Percentiles rank a stretch among this genome's conserved stretches.
These are phyloP conservation scores for Avena sativa DNA, from an alignment of 176 grass and related monocot species.

Conservation along the genomic window DNA sequence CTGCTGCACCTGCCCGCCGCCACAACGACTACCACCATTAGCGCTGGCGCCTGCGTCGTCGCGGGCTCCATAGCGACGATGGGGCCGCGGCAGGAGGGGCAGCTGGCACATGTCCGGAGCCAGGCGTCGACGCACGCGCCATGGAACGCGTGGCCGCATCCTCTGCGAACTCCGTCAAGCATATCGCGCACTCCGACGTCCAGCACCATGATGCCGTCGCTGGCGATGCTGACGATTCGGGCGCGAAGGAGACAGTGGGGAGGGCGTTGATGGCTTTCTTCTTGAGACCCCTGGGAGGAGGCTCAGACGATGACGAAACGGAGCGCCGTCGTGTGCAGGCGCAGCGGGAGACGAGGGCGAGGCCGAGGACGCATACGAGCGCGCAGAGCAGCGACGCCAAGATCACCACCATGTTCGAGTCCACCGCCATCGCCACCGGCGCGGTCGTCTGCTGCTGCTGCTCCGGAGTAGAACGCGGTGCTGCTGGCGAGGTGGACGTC, in stretches of 20 bases:
- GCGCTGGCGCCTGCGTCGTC: background rate
- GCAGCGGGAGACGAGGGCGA: slow-evolving; percentile 52
- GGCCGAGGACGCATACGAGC: slow-evolving; percentile 56
- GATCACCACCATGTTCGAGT: slow-evolving; percentile 67
- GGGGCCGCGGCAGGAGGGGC: slow-evolving; percentile 53
- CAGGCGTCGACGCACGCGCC: slow-evolving; percentile 60
- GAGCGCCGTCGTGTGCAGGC: background rate
- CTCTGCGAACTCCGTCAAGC: slow-evolving; percentile 51
- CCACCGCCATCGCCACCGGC: slow-evolving; percentile 33
- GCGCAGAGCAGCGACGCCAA: slow-evolving; percentile 61
- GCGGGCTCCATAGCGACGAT: background rate
- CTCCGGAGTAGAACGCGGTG: background rate
- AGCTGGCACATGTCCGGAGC: slow-evolving; percentile 46
- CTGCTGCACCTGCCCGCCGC: background rate
- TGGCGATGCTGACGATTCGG: background rate
- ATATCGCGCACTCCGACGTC: slow-evolving; percentile 44
- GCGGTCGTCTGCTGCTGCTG: background rate
- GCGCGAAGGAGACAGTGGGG: no score
- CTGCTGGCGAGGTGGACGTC: background rate
- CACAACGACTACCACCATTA: background rate
- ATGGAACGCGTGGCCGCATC: slow-evolving; percentile 65
- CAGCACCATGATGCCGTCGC: background rate
- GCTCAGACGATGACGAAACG: no score
- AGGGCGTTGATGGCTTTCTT: slow-evolving; percentile 58
- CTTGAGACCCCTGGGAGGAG: slow-evolving; percentile 53